Conservation (phyloP, 2,329 filamentous ascomycete species). For the Rhinocladiella similis region DNA sequence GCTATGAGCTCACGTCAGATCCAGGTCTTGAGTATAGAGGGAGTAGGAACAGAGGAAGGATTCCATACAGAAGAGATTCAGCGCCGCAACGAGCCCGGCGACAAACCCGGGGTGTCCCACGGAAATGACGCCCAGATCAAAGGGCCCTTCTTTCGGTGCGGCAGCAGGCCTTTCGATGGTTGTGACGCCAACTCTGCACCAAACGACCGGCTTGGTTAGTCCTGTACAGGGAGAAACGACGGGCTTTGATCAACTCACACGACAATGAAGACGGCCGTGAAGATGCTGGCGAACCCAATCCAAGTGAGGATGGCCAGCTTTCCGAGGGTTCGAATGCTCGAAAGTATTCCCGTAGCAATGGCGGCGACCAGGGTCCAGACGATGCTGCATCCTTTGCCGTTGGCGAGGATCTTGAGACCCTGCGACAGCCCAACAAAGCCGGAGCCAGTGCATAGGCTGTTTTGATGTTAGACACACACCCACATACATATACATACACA, state of each 20-base stretch:
- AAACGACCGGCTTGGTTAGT: slow-evolving; percentile 24
- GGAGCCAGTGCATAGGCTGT: slow-evolving; percentile 34
- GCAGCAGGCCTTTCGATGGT: slow-evolving; percentile 37
- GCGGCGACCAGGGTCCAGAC: slow-evolving; percentile 30
- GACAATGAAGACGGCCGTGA: slow-evolving; percentile 42
- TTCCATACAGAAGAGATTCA: slow-evolving; percentile 34
- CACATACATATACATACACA: too few species aligned
- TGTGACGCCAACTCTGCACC: slow-evolving; percentile 31
- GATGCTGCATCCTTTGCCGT: slow-evolving; percentile 36
- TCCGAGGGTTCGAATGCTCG: slow-evolving; percentile 33
- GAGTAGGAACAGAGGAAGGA: slow-evolving; percentile 21
- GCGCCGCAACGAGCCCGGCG: slow-evolving; percentile 33
- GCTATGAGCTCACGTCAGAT: neutral
- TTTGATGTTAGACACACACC: neutral
- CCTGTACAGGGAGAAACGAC: neutral
- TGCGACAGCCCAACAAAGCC: slow-evolving; percentile 45
- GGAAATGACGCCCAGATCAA: slow-evolving; percentile 33
- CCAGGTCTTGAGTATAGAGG: neutral
- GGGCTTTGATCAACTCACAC: neutral
- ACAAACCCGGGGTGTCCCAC: slow-evolving; percentile 29
- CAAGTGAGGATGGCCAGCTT: slow-evolving; percentile 57
- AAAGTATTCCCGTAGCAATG: slow-evolving; percentile 28
- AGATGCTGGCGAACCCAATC: slow-evolving; percentile 60
- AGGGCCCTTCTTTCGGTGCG: slow-evolving; percentile 39
- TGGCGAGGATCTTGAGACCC: slow-evolving; percentile 42